Percentiles rank a stretch among this genome's conserved stretches.
Evolutionary conservation across 768 basidiomycete species (phyloP).

Genomic region (Imleria badia): DNA sequence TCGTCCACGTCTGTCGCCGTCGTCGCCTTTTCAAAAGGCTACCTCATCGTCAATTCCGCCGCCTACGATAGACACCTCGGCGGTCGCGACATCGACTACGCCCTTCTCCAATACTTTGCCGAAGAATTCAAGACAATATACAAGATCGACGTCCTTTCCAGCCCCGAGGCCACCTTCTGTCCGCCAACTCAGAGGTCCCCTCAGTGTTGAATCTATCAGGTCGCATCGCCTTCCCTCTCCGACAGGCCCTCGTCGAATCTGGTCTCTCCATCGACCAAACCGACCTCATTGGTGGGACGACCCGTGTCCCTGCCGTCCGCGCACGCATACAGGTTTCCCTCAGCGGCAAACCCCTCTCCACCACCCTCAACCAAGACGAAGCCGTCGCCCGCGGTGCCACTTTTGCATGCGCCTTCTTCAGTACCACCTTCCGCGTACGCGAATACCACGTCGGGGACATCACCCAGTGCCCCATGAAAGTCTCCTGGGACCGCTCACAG

Average conservation of each 20-base stretch:
- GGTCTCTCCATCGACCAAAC: slow-evolving; percentile 82
- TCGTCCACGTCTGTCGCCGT: slow-evolving; percentile 84
- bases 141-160: slow-evolving; percentile 92
- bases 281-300: slow-evolving; percentile 92
- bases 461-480: slow-evolving; percentile 84
- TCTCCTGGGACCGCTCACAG: slow-evolving; percentile 77
- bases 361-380: slow-evolving; percentile 97
- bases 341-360: slow-evolving; percentile 77
- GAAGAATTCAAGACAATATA: slow-evolving; percentile 94
- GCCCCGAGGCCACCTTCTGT: slow-evolving; percentile 92
- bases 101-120: slow-evolving; percentile 85
- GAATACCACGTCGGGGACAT: slow-evolving; percentile 91
- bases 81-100: slow-evolving; percentile 94
- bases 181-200: slow-evolving; percentile 88
- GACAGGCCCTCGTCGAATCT: slow-evolving; percentile 77
- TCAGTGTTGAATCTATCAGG: slow-evolving; percentile 94
- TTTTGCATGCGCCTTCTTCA: slow-evolving; percentile 95
- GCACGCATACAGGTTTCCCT: slow-evolving; percentile 82
- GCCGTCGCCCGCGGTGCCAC: slow-evolving; percentile 95
- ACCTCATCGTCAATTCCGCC: slow-evolving; percentile 80
- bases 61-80: slow-evolving; percentile 94
- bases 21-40: slow-evolving; percentile 92
- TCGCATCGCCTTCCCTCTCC: slow-evolving; percentile 71
- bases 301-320: slow-evolving; percentile 92
- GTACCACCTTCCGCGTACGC: slow-evolving; percentile 96